A percentile compares a stretch with the other conserved stretches of the same genome.
phyloP scores from a whole-genome alignment of 331 rosid species.

The Pyrus hybrid region DNA sequence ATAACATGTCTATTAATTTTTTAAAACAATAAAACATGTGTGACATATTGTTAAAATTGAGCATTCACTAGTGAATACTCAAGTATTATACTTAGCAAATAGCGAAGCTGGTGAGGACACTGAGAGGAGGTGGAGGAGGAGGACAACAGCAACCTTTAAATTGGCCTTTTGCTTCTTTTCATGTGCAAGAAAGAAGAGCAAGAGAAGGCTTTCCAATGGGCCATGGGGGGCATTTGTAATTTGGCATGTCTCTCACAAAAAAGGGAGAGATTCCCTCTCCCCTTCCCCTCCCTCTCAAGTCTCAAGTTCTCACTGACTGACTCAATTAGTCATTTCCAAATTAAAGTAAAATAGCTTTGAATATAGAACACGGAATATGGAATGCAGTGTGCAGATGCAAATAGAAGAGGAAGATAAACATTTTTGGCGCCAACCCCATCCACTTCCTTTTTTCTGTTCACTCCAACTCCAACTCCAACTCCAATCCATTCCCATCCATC shows the following conservation, averaged over 20 bases:
- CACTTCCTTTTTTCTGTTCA: not conserved
- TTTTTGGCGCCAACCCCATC: conserved; percentile 32
- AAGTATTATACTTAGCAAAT: no score
- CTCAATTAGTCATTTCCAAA: conserved; percentile 31
- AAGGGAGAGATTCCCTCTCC: conserved; percentile 21
- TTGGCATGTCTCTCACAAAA: conserved; percentile 27
- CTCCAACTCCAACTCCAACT: no score
- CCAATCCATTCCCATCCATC: no score
- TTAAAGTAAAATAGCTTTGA: conserved; percentile 1
- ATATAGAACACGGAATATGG: not conserved
- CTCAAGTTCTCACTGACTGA: no score
- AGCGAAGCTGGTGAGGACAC: no score
- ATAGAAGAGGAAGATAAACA: conserved; percentile 14
- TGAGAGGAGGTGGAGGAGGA: not conserved
- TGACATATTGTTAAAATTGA: no score
- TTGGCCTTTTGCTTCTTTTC: conserved; percentile 65
- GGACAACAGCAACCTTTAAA: conserved; percentile 33
- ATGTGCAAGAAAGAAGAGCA: conserved; percentile 28
- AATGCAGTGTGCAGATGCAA: not conserved
- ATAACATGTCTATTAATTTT: no score
- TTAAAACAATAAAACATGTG: no score
- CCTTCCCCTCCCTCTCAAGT: conserved; percentile 11
- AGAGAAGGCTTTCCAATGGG: conserved; percentile 30
- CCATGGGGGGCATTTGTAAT: no score
- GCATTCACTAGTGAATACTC: no score